A percentile compares a stretch with the other conserved stretches of the same genome.
These are phyloP conservation scores for Guillardia theta DNA, from an alignment of 78 protist genomes.

Conservation along the genomic window DNA sequence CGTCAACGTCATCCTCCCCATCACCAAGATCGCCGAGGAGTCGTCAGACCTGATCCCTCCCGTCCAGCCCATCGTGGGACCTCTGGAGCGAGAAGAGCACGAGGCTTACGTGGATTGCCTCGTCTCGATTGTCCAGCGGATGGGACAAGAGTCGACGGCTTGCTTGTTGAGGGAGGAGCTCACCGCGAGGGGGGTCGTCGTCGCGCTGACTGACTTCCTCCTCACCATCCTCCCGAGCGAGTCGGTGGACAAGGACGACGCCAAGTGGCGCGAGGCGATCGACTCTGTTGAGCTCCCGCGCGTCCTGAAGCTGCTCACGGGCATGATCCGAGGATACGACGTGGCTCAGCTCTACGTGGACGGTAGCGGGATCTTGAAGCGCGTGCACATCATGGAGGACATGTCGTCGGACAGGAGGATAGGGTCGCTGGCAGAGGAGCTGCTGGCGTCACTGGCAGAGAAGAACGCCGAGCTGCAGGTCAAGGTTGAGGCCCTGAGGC, in stretches of 20 bases:
- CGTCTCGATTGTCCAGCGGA: background rate
- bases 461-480: background rate
- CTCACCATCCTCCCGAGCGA: too few relatives aligned
- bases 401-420: slow-evolving; percentile 20
- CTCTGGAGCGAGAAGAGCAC: background rate
- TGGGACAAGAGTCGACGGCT: background rate
- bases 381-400: slow-evolving; percentile 67
- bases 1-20: background rate
- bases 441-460: background rate
- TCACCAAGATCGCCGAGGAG: too few relatives aligned
- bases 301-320: slow-evolving; percentile 63
- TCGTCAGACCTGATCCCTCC: background rate
- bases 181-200: background rate
- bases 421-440: background rate
- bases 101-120: background rate
- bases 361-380: background rate
- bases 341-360: slow-evolving; percentile 52
- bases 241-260: too few relatives aligned
- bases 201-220: background rate
- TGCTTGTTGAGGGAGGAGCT: background rate
- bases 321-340: slow-evolving; percentile 55
- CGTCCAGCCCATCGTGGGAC: background rate
- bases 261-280: slow-evolving; percentile 61
- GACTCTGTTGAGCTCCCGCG: slow-evolving; percentile 66
- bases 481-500: slow-evolving; percentile 45